Evolutionary conservation across 257 asterid genomes (phyloP), one percentile per base, ranked within the genome.

Genomic region (Scutellaria barbata): DNA sequence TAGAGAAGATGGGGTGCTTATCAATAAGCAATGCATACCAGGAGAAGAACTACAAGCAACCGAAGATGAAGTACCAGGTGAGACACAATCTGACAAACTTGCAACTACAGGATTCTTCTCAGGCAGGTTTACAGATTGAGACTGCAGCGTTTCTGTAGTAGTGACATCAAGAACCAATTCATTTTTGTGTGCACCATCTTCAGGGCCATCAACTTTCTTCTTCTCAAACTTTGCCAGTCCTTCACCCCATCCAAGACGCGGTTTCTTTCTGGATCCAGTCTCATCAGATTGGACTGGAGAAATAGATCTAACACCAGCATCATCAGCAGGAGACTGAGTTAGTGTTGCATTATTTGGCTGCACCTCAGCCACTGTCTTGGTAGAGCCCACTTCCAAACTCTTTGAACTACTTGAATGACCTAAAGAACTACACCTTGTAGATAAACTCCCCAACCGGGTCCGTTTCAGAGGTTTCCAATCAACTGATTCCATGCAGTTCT

Each of bases 161-260:
- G 72, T 71, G 45, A 80, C 76, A 54, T 74, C 71, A 69, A 50
- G 68, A 30, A 62, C 59, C 54, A 67, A 64, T 63, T 75, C 89
- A 69, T 77, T 70, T 55, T 78, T 77, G 16, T 59, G 1, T 40
- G 68, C 75, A 67, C 78, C 67, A 71, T 88, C 95, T 76, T 84
- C 99, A 77, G 88, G 83, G 46, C 82, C 84, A 43, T 82, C 98
- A 53, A 91, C 93, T 79, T 81, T 88, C 85, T 95, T 89, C 82
- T 88, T 95, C 85, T 95, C 99, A 66, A 74, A 90, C 87, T 95
- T 95, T 0, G 98, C 99, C 35, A 92, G 87, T 55, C 98, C 99
- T 78, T 89, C 96, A 61, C 99, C 99, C 97, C 98, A 95, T 51
- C 98, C 94, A 75, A 95, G 87, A n/a, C 99, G 97, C 2, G 90